phyloP scores from a whole-genome alignment of 2,329 filamentous ascomycete genomes.

The Fusarium sp. region DNA sequence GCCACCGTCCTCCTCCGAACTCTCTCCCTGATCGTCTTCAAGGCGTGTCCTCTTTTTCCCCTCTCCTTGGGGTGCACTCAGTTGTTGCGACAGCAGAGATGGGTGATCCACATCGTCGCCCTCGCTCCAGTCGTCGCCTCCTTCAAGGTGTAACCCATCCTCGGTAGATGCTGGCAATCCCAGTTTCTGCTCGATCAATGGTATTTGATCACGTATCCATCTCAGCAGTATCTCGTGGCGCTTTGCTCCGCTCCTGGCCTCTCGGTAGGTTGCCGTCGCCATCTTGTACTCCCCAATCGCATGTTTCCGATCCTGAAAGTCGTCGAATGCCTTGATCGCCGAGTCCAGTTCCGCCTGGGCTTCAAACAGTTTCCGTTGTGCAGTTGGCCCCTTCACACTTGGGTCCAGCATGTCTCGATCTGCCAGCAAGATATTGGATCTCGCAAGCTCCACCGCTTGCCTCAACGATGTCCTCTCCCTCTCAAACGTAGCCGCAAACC shows the following conservation, averaged over 20 bases:
- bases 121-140: conserved; percentile 8
- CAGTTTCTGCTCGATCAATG: conserved; percentile 31
- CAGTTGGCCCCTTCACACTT: conserved; percentile 7
- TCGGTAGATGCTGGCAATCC: conserved; percentile 7
- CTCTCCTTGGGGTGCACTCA: background rate
- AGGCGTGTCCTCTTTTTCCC: conserved; percentile 26
- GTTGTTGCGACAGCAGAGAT: background rate
- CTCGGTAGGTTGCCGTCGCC: conserved; percentile 23
- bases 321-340: conserved; percentile 29
- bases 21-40: conserved; percentile 9
- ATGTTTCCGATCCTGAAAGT: conserved; percentile 12
- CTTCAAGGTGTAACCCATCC: background rate
- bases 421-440: conserved; percentile 29
- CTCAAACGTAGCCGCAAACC: background rate
- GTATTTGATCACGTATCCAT: conserved; percentile 35
- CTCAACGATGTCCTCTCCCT: conserved; percentile 5
- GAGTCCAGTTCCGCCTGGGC: conserved; percentile 28
- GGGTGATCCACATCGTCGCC: background rate
- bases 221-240: conserved; percentile 34
- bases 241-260: conserved; percentile 18
- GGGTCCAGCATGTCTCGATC: conserved; percentile 35
- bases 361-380: conserved; percentile 21
- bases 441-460: conserved; percentile 28
- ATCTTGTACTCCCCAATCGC: conserved; percentile 14
- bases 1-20: background rate